Evolutionary conservation across 371 early-diverging fungal species (phyloP), one percentile per base, ranked within the genome.

Genomic region (Mortierella sp.): DNA sequence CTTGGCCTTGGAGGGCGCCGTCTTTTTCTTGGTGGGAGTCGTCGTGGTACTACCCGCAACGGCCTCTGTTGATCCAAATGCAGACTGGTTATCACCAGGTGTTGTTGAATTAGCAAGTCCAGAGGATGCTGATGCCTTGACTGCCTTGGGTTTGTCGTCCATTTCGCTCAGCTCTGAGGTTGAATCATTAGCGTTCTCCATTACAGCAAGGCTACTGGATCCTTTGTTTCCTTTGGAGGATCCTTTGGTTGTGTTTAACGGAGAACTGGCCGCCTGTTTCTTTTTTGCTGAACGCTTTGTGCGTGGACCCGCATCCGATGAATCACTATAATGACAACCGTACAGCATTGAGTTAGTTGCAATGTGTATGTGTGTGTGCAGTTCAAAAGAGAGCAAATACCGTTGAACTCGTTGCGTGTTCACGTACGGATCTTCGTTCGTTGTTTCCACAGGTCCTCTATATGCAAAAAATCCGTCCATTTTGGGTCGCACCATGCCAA

Each of bases 381-480:
- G 28, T 12, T 16, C 60, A 41, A 18, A 24, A n/a, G n/a, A n/a
- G n/a, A n/a, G n/a, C n/a, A n/a, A n/a, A n/a, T n/a, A n/a, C n/a
- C n/a, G n/a, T n/a, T n/a, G n/a, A n/a, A n/a, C n/a, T n/a, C n/a
- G n/a, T n/a, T n/a, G n/a, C 34, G 34, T 34, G 34, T 34, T 10
- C 34, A 64, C 76, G 67, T 81, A 87, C 87, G 61, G 62, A 63
- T 81, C 82, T 26, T 81, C 79, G 21, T 39, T 56, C 19, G 61
- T 67, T 13, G 66, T 76, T 19, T 83, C 84, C 49, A 86, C 63
- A 0, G 83, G 78, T 2, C 87, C 87, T 42, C 83, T 76, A 51
- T 80, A 86, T 1, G 80, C 84, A 66, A 82, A 84, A 26, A 82
- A 84, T 10, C 83, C 83, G 19, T 79, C 72, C 28, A 71, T 61